Evolutionary conservation across 2,329 filamentous ascomycete genomes (phyloP).

Genomic region (Aschersonia sp.): DNA sequence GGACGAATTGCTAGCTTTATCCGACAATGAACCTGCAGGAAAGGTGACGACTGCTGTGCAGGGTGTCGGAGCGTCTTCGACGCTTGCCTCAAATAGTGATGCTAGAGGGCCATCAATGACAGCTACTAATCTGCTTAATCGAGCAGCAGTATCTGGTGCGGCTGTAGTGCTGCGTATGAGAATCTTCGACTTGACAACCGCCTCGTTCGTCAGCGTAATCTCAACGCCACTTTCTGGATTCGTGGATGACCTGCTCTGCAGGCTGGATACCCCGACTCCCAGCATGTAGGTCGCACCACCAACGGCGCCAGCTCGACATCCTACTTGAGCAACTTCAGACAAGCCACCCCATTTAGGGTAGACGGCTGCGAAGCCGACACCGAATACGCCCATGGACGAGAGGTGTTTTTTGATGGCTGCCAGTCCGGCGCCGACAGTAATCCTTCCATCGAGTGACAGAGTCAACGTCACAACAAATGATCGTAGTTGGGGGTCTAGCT

Average conservation of each 20-base stretch:
- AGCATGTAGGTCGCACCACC: conserved; percentile 86
- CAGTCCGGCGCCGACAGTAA: conserved; percentile 52
- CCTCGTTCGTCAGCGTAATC: conserved; percentile 40
- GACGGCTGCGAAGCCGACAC: conserved; percentile 77
- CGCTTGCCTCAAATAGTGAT: conserved; percentile 51
- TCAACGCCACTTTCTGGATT: conserved; percentile 18
- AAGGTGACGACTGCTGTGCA: conserved; percentile 60
- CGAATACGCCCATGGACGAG: conserved; percentile 75
- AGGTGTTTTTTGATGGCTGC: conserved; percentile 66
- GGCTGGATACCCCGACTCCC: conserved; percentile 45
- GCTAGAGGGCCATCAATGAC: conserved; percentile 54
- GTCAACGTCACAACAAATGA: conserved; percentile 53
- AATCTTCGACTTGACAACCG: conserved; percentile 38
- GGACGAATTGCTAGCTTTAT: conserved; percentile 16
- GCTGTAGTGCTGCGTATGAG: conserved; percentile 31
- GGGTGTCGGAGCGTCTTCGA: conserved; percentile 64
- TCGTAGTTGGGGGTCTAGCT: conserved; percentile 53
- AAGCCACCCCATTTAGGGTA: conserved; percentile 87
- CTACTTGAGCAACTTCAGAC: conserved; percentile 81
- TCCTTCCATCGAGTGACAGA: conserved; percentile 50
- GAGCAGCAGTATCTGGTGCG: conserved; percentile 10
- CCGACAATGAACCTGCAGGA: conserved; percentile 33
- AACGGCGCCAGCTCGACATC: conserved; percentile 79
- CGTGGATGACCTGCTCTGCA: conserved; percentile 4
- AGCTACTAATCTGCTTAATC: conserved; percentile 47